These are phyloP conservation scores for Ordospora colligata DNA, from an alignment of 371 early-diverging fungal genomes.

Conservation along the genomic window DNA sequence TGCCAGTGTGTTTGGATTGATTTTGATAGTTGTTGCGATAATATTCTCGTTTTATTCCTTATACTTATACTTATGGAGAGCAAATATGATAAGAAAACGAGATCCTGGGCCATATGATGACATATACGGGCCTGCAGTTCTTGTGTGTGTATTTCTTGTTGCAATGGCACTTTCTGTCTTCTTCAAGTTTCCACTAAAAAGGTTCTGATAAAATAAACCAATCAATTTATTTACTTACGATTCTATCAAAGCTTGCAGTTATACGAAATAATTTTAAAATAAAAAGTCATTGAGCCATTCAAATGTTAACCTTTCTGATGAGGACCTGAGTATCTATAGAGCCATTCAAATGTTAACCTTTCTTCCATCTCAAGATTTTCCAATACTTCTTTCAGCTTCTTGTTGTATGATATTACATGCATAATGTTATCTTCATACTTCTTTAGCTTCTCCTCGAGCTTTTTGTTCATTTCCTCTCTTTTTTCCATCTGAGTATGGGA, in stretches of 20 bases:
- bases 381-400: conserved; percentile 1
- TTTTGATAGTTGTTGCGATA: conserved; percentile 71
- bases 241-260: not conserved
- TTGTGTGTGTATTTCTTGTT: conserved; percentile 71
- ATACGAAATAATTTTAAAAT: not conserved
- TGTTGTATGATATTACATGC: not conserved
- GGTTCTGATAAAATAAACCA: conserved; percentile 10
- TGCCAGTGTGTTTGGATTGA: conserved; percentile 58
- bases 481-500: not conserved
- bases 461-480: not conserved
- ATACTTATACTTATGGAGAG: conserved; percentile 80
- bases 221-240: not conserved
- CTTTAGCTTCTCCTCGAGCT: not conserved
- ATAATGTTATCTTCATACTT: not conserved
- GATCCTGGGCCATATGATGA: conserved; percentile 63
- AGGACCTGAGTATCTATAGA: not conserved
- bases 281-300: not conserved
- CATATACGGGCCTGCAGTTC: conserved; percentile 66
- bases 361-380: not conserved
- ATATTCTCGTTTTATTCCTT: conserved; percentile 76
- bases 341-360: conserved; percentile 3
- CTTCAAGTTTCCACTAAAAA: conserved; percentile 66
- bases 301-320: not conserved
- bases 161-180: conserved; percentile 79
- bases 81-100: conserved; percentile 63